Evolutionary conservation across 75 land plant genomes (phyloP), one percentile per base, ranked within the genome.

Genomic region (Picea glauca): DNA sequence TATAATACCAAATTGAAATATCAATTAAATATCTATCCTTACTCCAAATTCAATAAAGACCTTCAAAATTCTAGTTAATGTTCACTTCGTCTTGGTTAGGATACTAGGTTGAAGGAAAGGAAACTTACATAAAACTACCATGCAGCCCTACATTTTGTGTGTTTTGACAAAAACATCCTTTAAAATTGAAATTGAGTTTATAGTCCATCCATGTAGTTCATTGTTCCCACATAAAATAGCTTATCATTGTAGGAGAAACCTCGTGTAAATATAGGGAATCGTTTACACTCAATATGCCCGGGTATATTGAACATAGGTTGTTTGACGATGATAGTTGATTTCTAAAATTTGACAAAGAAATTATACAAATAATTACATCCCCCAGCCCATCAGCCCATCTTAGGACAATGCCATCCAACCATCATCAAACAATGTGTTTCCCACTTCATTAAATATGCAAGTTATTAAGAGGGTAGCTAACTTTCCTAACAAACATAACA

Each of bases 181-280:
- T 35, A 35, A 1, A 35, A 35, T 35, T 35, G 38, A 35, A 35
- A 1, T 35, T 35, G 3, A 35, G 1, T 35, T 35, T 3, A 35
- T 35, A 35, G 38, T 35, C 3, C 38, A 35, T 35, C 38, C 38
- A 35, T 26, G 26, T 26, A 0, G 83, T 84, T 32, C 88, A 66
- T 31, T 87, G 87, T 65, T 87, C 86, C 26, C 87, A 80, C 56
- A 87, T 64, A 67, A 87, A 87, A 13, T 81, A 77, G 13, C 81
- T 81, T 60, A 87, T 75, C 13, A 72, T 56, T 23, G 87, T 78
- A 20, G 87, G 86, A 59, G 86, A 83, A 13, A 87, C 87, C 33
- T 87, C 85, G 81, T 87, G 81, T 58, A 85, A 67, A 32, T 83
- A 66, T 81, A 83, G 80, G 43, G 87, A 85, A 7, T 82, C 85